These are phyloP conservation scores for Termitomyces sp. DNA, from an alignment of 768 basidiomycete species.

Conservation along the genomic window DNA sequence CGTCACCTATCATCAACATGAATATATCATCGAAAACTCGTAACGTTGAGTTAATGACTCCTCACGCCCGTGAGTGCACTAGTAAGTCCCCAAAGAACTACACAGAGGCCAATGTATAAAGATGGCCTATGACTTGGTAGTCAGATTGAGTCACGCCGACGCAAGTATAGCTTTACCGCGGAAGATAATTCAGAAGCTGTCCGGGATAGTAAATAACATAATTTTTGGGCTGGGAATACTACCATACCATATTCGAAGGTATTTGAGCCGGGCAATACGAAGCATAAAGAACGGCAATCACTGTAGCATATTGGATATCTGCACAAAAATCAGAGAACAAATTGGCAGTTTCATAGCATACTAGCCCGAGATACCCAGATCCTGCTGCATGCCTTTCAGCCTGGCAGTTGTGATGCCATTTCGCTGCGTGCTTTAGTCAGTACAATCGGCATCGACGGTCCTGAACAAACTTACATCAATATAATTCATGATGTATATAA, in stretches of 20 bases:
- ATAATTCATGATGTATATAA: conserved; percentile 66
- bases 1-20: conserved; percentile 37
- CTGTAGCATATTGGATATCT: conserved; percentile 53
- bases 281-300: conserved; percentile 52
- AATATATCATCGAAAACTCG: neutral
- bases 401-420: conserved; percentile 45
- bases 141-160: neutral
- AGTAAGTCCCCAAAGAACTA: conserved; percentile 59
- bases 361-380: conserved; percentile 41
- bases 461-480: conserved; percentile 49
- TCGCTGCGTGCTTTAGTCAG: conserved; percentile 25
- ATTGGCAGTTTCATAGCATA: too few relatives aligned
- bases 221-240: neutral
- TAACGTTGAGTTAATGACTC: conserved; percentile 10
- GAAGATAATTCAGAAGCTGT: conserved; percentile 54
- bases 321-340: conserved; percentile 1
- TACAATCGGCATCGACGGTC: neutral
- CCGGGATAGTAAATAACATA: neutral
- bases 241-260: conserved; percentile 59
- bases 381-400: conserved; percentile 46
- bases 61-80: conserved; percentile 65
- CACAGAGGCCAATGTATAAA: conserved; percentile 56
- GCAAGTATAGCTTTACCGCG: conserved; percentile 30
- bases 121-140: conserved; percentile 44
- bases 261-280: conserved; percentile 62